Evolutionary conservation across 768 basidiomycete genomes (phyloP).

Genomic region (Auricularia heimuer): DNA sequence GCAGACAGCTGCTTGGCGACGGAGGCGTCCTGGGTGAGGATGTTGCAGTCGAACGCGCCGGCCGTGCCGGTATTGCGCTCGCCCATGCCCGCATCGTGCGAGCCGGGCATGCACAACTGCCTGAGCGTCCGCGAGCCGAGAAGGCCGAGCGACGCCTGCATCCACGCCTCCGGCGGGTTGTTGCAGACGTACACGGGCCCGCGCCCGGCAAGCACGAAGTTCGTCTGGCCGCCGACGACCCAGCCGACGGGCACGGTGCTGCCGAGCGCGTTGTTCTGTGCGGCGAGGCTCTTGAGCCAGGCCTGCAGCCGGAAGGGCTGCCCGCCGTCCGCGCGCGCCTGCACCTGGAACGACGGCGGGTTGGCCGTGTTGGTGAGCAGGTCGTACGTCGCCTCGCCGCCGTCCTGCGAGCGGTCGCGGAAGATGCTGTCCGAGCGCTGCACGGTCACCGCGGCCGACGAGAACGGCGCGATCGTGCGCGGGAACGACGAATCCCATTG

Average conservation of each 20-base stretch:
- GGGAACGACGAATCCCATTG: not conserved
- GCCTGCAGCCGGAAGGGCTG: not conserved
- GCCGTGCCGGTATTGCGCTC: not conserved
- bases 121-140: not conserved
- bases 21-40: not conserved
- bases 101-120: constrained; percentile 1
- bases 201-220: not conserved
- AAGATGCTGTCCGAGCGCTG: not conserved
- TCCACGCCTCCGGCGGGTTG: not conserved
- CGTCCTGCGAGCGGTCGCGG: constrained; percentile 1
- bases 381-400: not conserved
- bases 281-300: not conserved
- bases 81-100: not conserved
- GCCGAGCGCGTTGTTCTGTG: not conserved
- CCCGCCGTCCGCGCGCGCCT: constrained; percentile 1
- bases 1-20: not conserved
- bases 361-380: not conserved
- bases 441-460: not conserved
- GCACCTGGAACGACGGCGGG: not conserved
- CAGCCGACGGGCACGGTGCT: not conserved
- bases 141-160: not conserved
- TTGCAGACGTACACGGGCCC: not conserved
- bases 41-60: not conserved
- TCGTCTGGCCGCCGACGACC: not conserved
- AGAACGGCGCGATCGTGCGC: not conserved